Evolutionary conservation across 768 basidiomycete species (phyloP).

Genomic region (Leccinum barrowsii): DNA sequence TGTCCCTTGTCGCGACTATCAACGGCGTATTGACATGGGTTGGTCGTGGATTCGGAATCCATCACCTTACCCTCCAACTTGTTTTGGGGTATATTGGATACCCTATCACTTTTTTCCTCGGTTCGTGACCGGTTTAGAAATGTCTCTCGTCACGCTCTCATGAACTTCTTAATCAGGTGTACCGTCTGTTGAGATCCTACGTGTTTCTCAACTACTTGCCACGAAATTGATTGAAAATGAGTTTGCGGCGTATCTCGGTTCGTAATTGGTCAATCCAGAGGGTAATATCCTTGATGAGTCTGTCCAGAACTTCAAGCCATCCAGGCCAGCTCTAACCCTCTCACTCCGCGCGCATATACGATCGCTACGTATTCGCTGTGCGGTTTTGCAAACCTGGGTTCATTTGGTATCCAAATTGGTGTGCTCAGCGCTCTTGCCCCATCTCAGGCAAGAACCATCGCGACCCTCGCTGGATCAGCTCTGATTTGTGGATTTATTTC

Average conservation of each 20-base stretch:
- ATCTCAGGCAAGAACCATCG: constrained; percentile 65
- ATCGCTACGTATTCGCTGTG: constrained; percentile 87
- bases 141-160: background rate
- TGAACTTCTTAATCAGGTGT: constrained; percentile 43
- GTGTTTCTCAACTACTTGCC: constrained; percentile 76
- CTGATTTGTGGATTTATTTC: constrained; percentile 71
- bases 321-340: constrained; percentile 46
- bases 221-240: constrained; percentile 88
- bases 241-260: constrained; percentile 67
- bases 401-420: constrained; percentile 83
- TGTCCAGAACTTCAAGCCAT: constrained; percentile 40
- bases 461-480: constrained; percentile 61
- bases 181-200: constrained; percentile 75
- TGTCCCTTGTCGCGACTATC: constrained; percentile 76
- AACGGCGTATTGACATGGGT: constrained; percentile 89
- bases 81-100: constrained; percentile 87
- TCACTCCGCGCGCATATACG: constrained; percentile 71
- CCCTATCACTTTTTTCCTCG: constrained; percentile 77
- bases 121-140: constrained; percentile 16
- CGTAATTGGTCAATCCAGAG: constrained; percentile 2
- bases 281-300: background rate
- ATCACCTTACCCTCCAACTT: constrained; percentile 77
- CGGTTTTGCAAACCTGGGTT: constrained; percentile 87
- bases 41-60: constrained; percentile 81
- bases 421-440: constrained; percentile 70